Percentiles rank a stretch among this genome's conserved stretches.
Conservation (phyloP, 1,284 basidiomycete species). For the Sanghuangporus sanghuang region DNA sequence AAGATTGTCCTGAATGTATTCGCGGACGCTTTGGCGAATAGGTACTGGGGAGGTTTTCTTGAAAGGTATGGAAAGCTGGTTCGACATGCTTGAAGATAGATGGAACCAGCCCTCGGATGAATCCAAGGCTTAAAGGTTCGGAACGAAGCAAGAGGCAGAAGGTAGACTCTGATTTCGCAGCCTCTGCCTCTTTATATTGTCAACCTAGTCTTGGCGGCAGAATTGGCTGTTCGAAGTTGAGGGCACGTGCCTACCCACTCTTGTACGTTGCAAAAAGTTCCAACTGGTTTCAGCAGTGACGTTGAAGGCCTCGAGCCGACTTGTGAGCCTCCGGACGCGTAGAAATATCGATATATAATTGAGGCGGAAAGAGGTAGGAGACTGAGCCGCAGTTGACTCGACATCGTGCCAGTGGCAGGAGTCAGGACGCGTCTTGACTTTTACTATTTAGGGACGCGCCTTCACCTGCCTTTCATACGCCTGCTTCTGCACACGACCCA, state of each 20-base stretch:
- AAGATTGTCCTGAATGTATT: slow-evolving; percentile 66
- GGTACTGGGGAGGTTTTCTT: slow-evolving; percentile 65
- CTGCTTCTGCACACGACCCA: slow-evolving; percentile 8
- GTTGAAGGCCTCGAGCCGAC: neutral
- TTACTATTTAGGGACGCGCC: neutral
- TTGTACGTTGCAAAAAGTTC: neutral
- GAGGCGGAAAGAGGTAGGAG: neutral
- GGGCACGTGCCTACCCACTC: neutral
- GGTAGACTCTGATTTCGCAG: neutral
- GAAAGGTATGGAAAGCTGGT: slow-evolving; percentile 74
- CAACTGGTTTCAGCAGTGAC: neutral
- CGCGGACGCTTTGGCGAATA: slow-evolving; percentile 54
- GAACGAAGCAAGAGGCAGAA: neutral
- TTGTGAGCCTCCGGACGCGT: neutral
- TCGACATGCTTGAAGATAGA: slow-evolving; percentile 50
- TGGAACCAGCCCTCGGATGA: neutral
- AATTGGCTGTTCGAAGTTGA: neutral
- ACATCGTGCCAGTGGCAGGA: neutral
- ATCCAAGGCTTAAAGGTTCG: neutral
- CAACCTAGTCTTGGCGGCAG: neutral
- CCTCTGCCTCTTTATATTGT: neutral
- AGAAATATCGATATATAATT: neutral
- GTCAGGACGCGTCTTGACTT: slow-evolving; percentile 2
- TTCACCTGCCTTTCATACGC: neutral
- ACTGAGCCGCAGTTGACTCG: neutral